Evolutionary conservation across 805 yeast species (phyloP), one percentile per base, ranked within the genome.

Genomic region (Metschnikowia drakensbergensis): DNA sequence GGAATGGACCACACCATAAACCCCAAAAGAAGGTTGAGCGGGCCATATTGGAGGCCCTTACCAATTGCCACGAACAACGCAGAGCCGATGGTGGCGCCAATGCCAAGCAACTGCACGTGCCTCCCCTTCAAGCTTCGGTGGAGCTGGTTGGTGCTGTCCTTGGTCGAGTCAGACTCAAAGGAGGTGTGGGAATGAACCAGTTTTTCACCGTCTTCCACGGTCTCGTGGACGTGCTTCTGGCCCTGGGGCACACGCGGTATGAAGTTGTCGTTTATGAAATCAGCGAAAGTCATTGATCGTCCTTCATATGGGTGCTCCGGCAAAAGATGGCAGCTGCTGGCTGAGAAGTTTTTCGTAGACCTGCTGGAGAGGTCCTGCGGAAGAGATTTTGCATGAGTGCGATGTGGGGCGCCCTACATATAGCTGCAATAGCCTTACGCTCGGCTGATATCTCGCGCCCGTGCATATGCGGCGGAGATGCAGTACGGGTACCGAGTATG

Each of bases 71-170:
- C 89, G 55, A 87, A 87, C 5, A 87, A 68, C 6, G 87, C 92
- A 1, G 92, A 84, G 35, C 95, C 95, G 54, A 87, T 84, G 35
- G 88, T 84, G 45, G 92, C 94, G 17, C 92, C 89, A 25, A 88
- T 83, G 9, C 88, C 86, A 52, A 88, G 82, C 46, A 88, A 72
- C 59, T 86, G 89, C 26, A 88, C 82, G 67, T 89, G 96, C 50
- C 96, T 72, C 46, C 82, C 80, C 51, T 74, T 68, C 47, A 86
- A 69, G 28, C 74, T 73, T 40, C 92, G 54, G 41, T 64, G 71
- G 13, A 66, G 54, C 6, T 42, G 52, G 38, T 54, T 54, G 22
- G 49, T n/a, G 34, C 50, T 46, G 13, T 36, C 48, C 25, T 38
- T 46, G 22, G 58, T 48, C 25, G 53, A 47, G n/a, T 40, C 45